Conservation (phyloP, 192 early-diverging fungal species). For the Diversispora epigaea region DNA sequence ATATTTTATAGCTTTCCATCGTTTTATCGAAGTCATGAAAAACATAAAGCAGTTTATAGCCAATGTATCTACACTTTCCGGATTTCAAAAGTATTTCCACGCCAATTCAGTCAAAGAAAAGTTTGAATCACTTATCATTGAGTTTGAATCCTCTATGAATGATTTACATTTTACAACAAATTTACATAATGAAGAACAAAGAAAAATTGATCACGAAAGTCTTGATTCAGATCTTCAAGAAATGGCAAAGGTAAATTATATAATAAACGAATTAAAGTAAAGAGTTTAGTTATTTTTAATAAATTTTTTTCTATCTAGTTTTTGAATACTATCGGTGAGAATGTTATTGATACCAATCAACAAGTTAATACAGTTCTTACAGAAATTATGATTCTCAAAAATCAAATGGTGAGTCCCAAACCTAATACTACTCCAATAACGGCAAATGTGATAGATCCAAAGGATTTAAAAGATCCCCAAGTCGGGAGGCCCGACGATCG, state of each 20-base stretch:
- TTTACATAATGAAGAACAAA: constrained; percentile 2
- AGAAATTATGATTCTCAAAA: too few species aligned
- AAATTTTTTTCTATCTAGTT: not conserved
- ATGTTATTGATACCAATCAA: too few species aligned
- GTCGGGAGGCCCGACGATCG: too few species aligned
- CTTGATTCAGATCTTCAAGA: not conserved
- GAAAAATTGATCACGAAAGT: not conserved
- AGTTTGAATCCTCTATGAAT: not conserved
- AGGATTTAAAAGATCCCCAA: too few species aligned
- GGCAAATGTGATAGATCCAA: too few species aligned
- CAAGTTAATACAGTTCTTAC: too few species aligned
- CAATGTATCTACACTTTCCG: constrained; percentile 6
- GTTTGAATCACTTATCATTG: not conserved
- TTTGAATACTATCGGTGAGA: too few species aligned
- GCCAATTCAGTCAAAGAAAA: not conserved
- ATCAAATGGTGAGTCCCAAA: too few species aligned
- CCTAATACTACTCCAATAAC: too few species aligned
- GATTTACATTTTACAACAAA: not conserved
- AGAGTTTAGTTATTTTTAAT: too few species aligned
- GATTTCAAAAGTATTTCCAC: constrained; percentile 6
- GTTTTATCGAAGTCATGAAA: not conserved
- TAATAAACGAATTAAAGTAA: not conserved
- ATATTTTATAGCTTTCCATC: not conserved
- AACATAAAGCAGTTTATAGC: constrained; percentile 11
- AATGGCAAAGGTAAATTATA: not conserved